These are phyloP conservation scores for Achaetomiella virescens DNA, from an alignment of 495 filamentous ascomycete genomes.

Conservation along the genomic window DNA sequence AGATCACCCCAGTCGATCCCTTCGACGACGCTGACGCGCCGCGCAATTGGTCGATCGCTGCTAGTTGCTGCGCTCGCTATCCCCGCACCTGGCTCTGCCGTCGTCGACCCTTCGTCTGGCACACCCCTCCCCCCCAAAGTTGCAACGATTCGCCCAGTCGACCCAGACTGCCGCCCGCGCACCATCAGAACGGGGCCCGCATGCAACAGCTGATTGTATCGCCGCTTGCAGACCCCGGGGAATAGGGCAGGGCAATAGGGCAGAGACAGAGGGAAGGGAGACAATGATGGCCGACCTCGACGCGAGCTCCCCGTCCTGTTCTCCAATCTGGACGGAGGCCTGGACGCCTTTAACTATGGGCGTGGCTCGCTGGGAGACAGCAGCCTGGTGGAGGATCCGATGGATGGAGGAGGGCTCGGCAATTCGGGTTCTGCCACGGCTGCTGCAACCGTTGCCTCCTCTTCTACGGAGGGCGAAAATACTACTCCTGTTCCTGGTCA, in stretches of 20 bases:
- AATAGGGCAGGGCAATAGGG: background rate
- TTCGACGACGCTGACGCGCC: background rate
- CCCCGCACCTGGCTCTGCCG: background rate
- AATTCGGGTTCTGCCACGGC: slow-evolving; percentile 15
- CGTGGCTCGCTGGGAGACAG: slow-evolving; percentile 7
- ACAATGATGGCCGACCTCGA: slow-evolving; percentile 30
- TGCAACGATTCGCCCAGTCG: background rate
- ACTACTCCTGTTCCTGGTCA: slow-evolving; percentile 17
- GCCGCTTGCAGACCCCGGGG: background rate
- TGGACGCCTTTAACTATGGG: slow-evolving; percentile 16
- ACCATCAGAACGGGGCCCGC: slow-evolving; percentile 11
- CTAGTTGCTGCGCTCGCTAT: background rate
- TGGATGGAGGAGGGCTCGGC: slow-evolving; percentile 14
- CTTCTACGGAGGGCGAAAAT: slow-evolving; percentile 6
- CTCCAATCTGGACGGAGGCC: slow-evolving; percentile 16
- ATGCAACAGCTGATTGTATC: slow-evolving; percentile 26
- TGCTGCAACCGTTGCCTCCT: slow-evolving; percentile 10
- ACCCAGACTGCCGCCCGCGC: slow-evolving; percentile 10
- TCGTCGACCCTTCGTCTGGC: background rate
- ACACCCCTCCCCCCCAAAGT: background rate
- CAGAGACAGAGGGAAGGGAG: background rate
- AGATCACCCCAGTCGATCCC: background rate
- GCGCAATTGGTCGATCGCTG: slow-evolving; percentile 7
- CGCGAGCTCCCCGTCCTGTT: slow-evolving; percentile 25
- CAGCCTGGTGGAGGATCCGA: slow-evolving; percentile 12